Evolutionary conservation across 176 grass and related monocot species (phyloP).

Genomic region (Triticum timopheevii): DNA sequence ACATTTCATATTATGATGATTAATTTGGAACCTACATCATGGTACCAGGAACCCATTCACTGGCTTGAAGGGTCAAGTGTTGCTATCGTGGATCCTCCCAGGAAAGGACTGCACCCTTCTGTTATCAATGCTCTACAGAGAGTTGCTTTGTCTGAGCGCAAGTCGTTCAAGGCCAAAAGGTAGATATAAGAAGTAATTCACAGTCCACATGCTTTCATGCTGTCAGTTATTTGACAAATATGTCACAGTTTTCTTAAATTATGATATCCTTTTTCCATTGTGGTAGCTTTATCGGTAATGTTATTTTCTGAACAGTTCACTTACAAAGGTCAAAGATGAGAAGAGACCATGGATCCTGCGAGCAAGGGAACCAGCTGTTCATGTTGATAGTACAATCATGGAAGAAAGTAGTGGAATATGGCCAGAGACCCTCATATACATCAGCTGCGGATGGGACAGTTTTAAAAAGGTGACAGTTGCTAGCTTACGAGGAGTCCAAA

Average conservation of each 20-base stretch:
- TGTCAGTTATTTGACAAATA: conserved; percentile 29
- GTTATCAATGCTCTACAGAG: conserved; percentile 74
- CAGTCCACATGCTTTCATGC: background rate
- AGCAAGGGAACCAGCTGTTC: conserved; percentile 83
- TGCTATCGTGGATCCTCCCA: conserved; percentile 92
- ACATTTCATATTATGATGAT: conserved; percentile 22
- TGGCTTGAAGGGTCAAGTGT: conserved; percentile 86
- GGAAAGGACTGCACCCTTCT: conserved; percentile 90
- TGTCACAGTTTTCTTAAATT: background rate
- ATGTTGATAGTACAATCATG: conserved; percentile 58
- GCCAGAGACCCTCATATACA: conserved; percentile 88
- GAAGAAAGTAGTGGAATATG: conserved; percentile 59
- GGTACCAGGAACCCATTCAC: conserved; percentile 73
- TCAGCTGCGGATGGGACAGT: conserved; percentile 97
- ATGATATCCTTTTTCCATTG: conserved; percentile 6
- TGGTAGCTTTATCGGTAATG: conserved; percentile 18
- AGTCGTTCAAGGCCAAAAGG: conserved; percentile 65
- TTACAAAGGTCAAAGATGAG: conserved; percentile 77
- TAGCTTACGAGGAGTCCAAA: conserved; percentile 1
- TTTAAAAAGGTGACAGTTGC: conserved; percentile 75
- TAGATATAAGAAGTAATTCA: conserved; percentile 27
- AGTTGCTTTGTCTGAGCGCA: conserved; percentile 61
- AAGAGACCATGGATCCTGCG: conserved; percentile 95
- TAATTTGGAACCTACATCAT: conserved; percentile 43
- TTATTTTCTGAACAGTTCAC: conserved; percentile 51